Evolutionary conservation across 768 basidiomycete genomes (phyloP), one percentile per base, ranked within the genome.

Genomic region (Exidia glandulosa): DNA sequence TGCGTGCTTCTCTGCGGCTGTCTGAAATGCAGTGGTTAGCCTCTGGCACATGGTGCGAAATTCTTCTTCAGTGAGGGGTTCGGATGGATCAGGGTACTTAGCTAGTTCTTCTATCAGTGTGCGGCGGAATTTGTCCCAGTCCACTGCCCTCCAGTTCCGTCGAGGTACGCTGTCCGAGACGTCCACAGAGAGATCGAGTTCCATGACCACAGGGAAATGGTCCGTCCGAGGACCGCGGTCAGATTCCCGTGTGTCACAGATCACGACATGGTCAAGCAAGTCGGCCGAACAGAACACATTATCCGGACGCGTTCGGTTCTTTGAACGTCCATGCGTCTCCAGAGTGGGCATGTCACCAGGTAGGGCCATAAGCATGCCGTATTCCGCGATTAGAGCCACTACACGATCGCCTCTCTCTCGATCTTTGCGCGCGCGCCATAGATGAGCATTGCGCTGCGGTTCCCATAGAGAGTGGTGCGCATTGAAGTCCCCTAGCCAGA

Each of bases 401-500:
- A 81, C 73, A 54, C 71, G 70, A 19, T 57, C 56, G 52, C 73
- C 69, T 9, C 56, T 41, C 0, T 66, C 60, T 14, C 32, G 27
- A 27, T 29, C n/a, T 23, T 45, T 45, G 10, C 41, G 1, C 12
- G 12, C 16, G 16, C 41, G 41, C 41, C 41, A 69, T 0, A 73
- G 62, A 45, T 71, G 64, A 0, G 30, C 3, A 60, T 77, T 74
- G 0, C 9, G 56, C 4, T 57, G 36, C 1, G 69, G 60, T 25
- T 78, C 76, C 77, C 77, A 78, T 9, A 72, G 27, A 0, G 70
- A 72, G 64, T 77, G 73, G 60, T 79, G 76, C 19, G 69, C 54
- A 59, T 77, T 77, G n/a, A n/a, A n/a, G n/a, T n/a, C n/a, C n/a
- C n/a, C n/a, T n/a, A n/a, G n/a, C n/a, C n/a, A n/a, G n/a, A 75